Conservation (phyloP, 495 filamentous ascomycete species). For the Sabuloglossum arenarium region DNA sequence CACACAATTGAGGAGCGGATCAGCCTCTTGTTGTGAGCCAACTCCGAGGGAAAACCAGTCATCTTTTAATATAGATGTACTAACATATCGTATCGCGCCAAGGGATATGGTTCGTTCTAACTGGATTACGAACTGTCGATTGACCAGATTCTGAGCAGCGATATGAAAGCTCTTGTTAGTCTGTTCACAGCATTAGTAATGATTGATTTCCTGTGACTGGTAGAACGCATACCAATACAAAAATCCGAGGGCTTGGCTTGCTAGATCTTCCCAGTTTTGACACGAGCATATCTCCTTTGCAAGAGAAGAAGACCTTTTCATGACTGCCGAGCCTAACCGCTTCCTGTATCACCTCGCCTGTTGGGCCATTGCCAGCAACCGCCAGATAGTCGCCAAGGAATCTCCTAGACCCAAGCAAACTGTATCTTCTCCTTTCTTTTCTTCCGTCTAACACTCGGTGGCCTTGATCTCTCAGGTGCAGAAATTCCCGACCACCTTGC, state of each 20-base stretch:
- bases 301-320: conserved; percentile 72
- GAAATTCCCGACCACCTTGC: conserved; percentile 66
- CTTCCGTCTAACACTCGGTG: conserved; percentile 60
- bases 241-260: conserved; percentile 67
- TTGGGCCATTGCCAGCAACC: conserved; percentile 55
- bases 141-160: conserved; percentile 61
- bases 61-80: conserved; percentile 59
- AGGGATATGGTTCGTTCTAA: conserved; percentile 65
- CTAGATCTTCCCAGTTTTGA: conserved; percentile 91
- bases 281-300: conserved; percentile 68
- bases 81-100: conserved; percentile 69
- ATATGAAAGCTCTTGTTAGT: conserved; percentile 75
- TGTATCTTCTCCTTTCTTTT: conserved; percentile 82
- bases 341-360: conserved; percentile 60
- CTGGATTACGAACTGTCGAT: conserved; percentile 58
- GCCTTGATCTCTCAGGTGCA: conserved; percentile 77
- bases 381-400: conserved; percentile 95
- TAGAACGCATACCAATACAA: conserved; percentile 40
- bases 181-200: conserved; percentile 12
- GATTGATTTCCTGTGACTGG: neutral
- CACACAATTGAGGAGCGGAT: conserved; percentile 77
- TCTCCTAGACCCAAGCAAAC: conserved; percentile 69
- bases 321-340: conserved; percentile 37
- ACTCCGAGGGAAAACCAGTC: conserved; percentile 93
- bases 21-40: conserved; percentile 71